Evolutionary conservation across 441 rosid genomes (phyloP).

Genomic region (Syzygium malaccense): DNA sequence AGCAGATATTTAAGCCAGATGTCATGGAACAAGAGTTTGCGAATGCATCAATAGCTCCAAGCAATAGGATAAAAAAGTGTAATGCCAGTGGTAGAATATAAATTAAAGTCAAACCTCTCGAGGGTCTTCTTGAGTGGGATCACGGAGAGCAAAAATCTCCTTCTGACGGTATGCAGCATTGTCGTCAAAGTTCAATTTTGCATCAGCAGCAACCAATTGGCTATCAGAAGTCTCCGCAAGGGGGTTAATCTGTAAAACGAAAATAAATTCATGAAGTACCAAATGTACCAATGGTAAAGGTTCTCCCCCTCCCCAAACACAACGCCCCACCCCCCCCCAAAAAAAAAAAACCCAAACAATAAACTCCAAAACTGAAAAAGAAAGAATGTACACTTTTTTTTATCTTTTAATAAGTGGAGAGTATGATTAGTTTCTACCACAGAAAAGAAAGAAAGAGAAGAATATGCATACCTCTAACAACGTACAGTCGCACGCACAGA

Average conservation of each 20-base stretch:
- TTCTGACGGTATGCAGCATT: slow-evolving; percentile 92
- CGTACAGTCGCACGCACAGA: slow-evolving; percentile 79
- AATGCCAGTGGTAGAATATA: neutral
- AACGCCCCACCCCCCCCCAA: too few species aligned
- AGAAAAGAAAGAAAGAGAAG: slow-evolving; percentile 2
- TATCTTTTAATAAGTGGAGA: neutral
- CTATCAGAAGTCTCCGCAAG: slow-evolving; percentile 86
- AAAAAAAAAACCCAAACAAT: neutral
- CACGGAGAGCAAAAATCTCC: slow-evolving; percentile 68
- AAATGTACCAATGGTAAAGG: neutral
- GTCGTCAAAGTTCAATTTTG: slow-evolving; percentile 97
- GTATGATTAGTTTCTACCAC: neutral
- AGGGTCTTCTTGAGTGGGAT: slow-evolving; percentile 97
- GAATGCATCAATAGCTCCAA: neutral
- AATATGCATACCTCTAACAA: slow-evolving; percentile 76
- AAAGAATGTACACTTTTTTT: neutral
- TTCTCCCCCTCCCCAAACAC: neutral
- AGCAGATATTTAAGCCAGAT: neutral
- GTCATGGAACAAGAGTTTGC: neutral
- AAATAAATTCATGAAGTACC: neutral
- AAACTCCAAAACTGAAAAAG: neutral
- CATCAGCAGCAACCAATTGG: slow-evolving; percentile 97
- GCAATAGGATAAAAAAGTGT: neutral
- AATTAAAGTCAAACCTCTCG: slow-evolving; percentile 58
- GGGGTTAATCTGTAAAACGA: slow-evolving; percentile 75